phyloP scores from a whole-genome alignment of 2,329 filamentous ascomycete genomes.

The Trichoderma sp. region DNA sequence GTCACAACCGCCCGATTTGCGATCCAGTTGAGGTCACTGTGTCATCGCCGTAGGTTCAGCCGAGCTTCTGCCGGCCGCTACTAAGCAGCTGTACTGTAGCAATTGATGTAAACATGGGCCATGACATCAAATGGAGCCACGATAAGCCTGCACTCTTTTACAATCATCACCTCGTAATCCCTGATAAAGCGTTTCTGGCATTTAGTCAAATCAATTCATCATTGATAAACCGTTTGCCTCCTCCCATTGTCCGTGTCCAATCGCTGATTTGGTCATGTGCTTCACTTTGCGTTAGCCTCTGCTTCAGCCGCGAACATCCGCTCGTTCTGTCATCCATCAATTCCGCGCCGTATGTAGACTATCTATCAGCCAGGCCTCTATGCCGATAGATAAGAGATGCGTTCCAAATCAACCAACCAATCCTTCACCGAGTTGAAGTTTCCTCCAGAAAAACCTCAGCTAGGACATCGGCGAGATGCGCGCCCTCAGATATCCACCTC shows the following conservation, averaged over 20 bases:
- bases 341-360: neutral
- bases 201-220: conserved; percentile 1
- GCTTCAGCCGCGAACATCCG: conserved; percentile 10
- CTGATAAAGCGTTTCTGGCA: neutral
- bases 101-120: neutral
- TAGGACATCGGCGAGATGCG: conserved; percentile 20
- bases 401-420: neutral
- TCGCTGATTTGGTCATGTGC: conserved; percentile 8
- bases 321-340: neutral
- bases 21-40: conserved; percentile 32
- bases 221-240: neutral
- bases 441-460: neutral
- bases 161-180: neutral
- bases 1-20: neutral
- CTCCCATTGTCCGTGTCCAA: neutral
- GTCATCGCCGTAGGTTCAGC: conserved; percentile 34
- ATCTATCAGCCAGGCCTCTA: neutral
- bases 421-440: neutral
- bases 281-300: neutral
- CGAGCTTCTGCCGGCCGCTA: conserved; percentile 27
- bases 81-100: neutral
- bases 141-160: neutral
- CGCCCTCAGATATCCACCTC: neutral
- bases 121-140: neutral
- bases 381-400: neutral